phyloP scores from a whole-genome alignment of 768 basidiomycete species.

The Russula dissimulans region DNA sequence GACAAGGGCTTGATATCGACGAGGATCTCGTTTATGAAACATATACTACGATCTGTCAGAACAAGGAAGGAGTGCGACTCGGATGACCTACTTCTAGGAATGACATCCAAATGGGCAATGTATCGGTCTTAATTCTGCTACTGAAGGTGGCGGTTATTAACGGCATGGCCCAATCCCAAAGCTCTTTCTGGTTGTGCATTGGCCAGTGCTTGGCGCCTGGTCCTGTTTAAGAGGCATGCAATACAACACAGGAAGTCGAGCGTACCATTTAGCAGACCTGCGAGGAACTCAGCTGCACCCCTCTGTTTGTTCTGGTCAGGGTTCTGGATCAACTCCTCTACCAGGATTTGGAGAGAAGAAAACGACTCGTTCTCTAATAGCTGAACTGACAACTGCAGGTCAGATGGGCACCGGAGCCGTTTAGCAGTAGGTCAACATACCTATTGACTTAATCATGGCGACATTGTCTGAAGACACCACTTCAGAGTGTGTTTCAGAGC shows the following conservation, averaged over 20 bases:
- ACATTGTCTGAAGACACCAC: constrained; percentile 59
- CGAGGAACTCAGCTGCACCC: constrained; percentile 77
- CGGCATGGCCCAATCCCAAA: constrained; percentile 80
- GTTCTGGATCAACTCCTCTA: constrained; percentile 56
- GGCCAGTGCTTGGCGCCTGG: constrained; percentile 86
- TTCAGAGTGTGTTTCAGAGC: constrained; percentile 69
- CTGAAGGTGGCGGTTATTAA: constrained; percentile 55
- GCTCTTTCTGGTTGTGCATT: constrained; percentile 45
- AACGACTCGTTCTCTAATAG: constrained; percentile 68
- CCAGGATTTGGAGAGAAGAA: constrained; percentile 45
- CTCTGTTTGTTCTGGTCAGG: constrained; percentile 82
- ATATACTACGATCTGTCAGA: constrained; percentile 43
- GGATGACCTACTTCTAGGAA: constrained; percentile 52
- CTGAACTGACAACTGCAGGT: constrained; percentile 46
- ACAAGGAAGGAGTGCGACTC: background rate
- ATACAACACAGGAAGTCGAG: background rate
- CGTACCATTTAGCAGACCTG: constrained; percentile 57
- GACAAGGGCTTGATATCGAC: constrained; percentile 70
- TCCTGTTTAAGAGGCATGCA: background rate
- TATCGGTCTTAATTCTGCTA: constrained; percentile 75
- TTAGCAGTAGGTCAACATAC: constrained; percentile 30
- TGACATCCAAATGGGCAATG: constrained; percentile 67
- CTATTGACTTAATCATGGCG: constrained; percentile 66
- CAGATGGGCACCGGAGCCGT: background rate
- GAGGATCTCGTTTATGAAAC: constrained; percentile 73